Evolutionary conservation across 2,329 filamentous ascomycete species (phyloP).

Genomic region (Pleochaeta shiraiana): DNA sequence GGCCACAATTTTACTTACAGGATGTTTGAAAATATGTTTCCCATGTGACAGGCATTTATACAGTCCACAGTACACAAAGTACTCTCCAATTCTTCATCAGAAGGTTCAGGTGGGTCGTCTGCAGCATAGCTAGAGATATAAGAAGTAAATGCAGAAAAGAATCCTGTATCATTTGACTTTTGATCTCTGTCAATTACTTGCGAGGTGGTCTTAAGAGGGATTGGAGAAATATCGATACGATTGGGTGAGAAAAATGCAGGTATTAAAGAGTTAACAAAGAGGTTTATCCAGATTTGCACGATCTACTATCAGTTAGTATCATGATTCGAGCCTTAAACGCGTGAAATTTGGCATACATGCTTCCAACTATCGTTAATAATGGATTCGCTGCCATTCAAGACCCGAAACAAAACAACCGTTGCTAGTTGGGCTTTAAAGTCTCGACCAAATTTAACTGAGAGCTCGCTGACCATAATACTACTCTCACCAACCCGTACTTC

Average conservation of each 20-base stretch:
- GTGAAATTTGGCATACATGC: conserved; percentile 31
- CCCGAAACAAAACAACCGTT: conserved; percentile 84
- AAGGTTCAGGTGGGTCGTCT: conserved; percentile 92
- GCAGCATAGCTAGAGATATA: conserved; percentile 99
- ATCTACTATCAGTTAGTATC: conserved; percentile 30
- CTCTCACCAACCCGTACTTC: conserved; percentile 84
- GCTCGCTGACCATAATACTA: conserved; percentile 95
- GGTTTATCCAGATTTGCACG: conserved; percentile 78
- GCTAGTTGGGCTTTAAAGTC: conserved; percentile 89
- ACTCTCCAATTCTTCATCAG: conserved; percentile 90
- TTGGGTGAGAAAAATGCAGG: conserved; percentile 54
- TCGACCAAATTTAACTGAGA: conserved; percentile 84
- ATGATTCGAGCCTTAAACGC: neutral
- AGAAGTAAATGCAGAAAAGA: conserved; percentile 86
- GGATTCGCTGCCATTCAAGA: conserved; percentile 66
- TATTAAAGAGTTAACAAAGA: conserved; percentile 89
- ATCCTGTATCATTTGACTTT: conserved; percentile 55
- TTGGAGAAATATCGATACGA: conserved; percentile 49
- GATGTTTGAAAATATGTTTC: conserved; percentile 64
- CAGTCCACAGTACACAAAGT: conserved; percentile 90
- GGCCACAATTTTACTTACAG: conserved; percentile 29
- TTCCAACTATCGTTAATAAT: conserved; percentile 60
- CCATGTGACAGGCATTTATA: conserved; percentile 71
- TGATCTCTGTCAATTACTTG: conserved; percentile 80
- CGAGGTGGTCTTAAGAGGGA: conserved; percentile 76